Percentiles rank a stretch among this genome's conserved stretches.
Evolutionary conservation across 2,329 filamentous ascomycete genomes (phyloP).

Genomic region (Stemphylium lycopersici): DNA sequence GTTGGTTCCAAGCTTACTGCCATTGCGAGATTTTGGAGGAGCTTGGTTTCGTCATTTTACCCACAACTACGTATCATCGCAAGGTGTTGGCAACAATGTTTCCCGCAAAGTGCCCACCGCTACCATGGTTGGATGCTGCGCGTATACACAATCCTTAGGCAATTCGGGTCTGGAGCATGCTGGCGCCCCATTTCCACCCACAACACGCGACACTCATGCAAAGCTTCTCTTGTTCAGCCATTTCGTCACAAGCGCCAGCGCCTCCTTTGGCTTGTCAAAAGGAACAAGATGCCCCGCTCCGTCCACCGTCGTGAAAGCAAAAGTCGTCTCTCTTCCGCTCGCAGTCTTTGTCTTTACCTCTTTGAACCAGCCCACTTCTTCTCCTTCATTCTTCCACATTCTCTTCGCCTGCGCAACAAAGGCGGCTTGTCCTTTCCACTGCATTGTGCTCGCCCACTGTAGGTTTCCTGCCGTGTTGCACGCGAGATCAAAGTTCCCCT

Average conservation of each 20-base stretch:
- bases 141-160: neutral
- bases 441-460: slow-evolving; percentile 50
- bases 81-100: neutral
- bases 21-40: slow-evolving; percentile 7
- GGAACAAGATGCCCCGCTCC: slow-evolving; percentile 53
- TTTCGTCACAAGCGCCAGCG: slow-evolving; percentile 35
- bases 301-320: slow-evolving; percentile 48
- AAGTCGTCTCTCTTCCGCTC: slow-evolving; percentile 38
- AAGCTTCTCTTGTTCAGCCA: slow-evolving; percentile 42
- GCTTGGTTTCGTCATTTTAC: slow-evolving; percentile 4
- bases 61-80: neutral
- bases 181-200: neutral
- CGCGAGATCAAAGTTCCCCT: slow-evolving; percentile 50
- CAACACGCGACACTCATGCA: slow-evolving; percentile 20
- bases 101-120: neutral
- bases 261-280: slow-evolving; percentile 41
- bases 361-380: slow-evolving; percentile 45
- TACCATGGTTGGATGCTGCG: neutral
- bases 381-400: slow-evolving; percentile 29
- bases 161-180: neutral
- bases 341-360: slow-evolving; percentile 39
- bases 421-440: slow-evolving; percentile 54
- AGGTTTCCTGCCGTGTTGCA: slow-evolving; percentile 51
- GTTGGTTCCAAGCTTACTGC: neutral
- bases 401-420: slow-evolving; percentile 46